Evolutionary conservation across 2,329 filamentous ascomycete genomes (phyloP).

Genomic region (Pestalotiopsis sp.): DNA sequence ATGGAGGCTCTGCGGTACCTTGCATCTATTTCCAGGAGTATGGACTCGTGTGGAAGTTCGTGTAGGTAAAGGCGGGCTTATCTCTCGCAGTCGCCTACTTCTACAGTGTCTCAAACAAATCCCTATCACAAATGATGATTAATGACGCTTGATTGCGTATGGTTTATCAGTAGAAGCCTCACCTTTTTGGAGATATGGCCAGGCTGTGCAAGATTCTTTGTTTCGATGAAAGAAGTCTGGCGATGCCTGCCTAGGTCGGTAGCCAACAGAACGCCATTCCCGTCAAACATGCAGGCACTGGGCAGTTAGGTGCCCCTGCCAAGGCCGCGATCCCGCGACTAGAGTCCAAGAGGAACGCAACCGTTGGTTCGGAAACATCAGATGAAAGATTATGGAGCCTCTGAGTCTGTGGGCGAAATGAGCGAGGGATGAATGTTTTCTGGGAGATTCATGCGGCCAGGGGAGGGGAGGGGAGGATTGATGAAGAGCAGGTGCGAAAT

Average conservation of each 20-base stretch:
- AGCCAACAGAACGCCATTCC: neutral
- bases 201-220: neutral
- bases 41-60: neutral
- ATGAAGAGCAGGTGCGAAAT: neutral
- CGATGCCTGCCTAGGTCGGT: neutral
- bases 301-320: constrained; percentile 6
- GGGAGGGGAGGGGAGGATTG: neutral
- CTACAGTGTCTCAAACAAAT: no score
- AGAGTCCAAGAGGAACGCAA: neutral
- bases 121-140: no score
- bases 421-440: constrained; percentile 8
- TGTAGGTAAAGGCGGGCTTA: no score
- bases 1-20: constrained; percentile 1
- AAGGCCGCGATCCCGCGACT: neutral
- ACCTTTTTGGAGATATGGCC: no score
- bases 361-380: constrained; percentile 1
- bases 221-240: neutral
- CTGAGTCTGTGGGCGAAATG: neutral
- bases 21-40: neutral
- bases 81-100: no score
- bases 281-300: neutral
- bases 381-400: constrained; percentile 1
- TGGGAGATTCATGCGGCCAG: neutral
- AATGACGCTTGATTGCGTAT: no score
- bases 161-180: no score